Evolutionary conservation across 2,329 filamentous ascomycete species (phyloP).

Genomic region (Stemphylium lycopersici): DNA sequence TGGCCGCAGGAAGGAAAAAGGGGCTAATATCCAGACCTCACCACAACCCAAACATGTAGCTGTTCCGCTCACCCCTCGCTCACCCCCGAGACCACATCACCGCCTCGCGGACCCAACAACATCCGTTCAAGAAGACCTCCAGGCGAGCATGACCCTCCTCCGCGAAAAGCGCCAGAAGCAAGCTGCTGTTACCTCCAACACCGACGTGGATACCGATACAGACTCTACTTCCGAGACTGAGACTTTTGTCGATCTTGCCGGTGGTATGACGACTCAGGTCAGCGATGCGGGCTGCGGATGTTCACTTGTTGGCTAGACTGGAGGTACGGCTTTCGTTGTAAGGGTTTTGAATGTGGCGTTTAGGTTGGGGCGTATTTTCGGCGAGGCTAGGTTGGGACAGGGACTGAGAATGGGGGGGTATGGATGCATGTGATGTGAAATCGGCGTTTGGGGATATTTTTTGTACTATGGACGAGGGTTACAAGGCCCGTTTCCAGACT

Average conservation of each 20-base stretch:
- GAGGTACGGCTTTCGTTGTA: too few species aligned
- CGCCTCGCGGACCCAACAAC: background rate
- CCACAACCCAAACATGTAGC: background rate
- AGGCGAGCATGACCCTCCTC: background rate
- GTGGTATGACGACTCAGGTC: background rate
- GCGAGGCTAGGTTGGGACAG: too few species aligned
- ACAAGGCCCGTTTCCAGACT: too few species aligned
- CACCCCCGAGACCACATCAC: background rate
- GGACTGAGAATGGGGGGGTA: too few species aligned
- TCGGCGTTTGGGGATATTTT: too few species aligned
- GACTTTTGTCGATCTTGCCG: background rate
- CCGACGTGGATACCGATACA: background rate
- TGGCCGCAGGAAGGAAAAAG: background rate
- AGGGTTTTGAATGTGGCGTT: too few species aligned
- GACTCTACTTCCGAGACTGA: constrained; percentile 1
- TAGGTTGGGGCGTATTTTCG: too few species aligned
- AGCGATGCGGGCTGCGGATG: too few species aligned
- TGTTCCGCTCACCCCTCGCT: background rate
- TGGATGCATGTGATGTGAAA: too few species aligned
- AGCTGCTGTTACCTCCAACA: too few species aligned
- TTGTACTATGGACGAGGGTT: too few species aligned
- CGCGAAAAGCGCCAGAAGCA: background rate
- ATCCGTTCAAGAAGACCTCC: background rate
- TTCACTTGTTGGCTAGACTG: too few species aligned
- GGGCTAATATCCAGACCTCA: background rate